A percentile compares a stretch with the other conserved stretches of the same genome.
Conservation (phyloP, 2,329 filamentous ascomycete genomes). For the Rhynchosporium agropyri region DNA sequence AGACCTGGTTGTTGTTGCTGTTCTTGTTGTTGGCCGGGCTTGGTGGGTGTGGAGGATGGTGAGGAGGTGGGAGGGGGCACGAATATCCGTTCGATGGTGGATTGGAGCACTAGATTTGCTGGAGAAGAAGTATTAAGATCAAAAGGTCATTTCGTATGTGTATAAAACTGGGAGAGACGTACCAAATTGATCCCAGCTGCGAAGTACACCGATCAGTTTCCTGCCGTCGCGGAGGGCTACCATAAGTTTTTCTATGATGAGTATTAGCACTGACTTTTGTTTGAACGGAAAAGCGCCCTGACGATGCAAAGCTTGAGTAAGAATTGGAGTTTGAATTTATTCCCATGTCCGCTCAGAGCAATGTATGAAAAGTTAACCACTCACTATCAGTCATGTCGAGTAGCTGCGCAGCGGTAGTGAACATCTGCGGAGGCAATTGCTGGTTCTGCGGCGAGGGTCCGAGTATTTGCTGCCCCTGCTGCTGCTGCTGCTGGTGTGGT, state of each 20-base stretch:
- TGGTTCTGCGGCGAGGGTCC: conserved; percentile 46
- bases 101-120: conserved; percentile 95
- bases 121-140: conserved; percentile 27
- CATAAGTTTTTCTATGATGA: conserved; percentile 81
- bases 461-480: conserved; percentile 22
- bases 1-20: conserved; percentile 50
- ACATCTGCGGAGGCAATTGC: conserved; percentile 91
- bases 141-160: conserved; percentile 9
- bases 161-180: conserved; percentile 45
- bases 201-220: conserved; percentile 88
- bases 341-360: neutral
- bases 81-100: conserved; percentile 88
- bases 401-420: conserved; percentile 94
- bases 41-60: conserved; percentile 45
- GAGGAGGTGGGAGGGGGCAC: conserved; percentile 45
- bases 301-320: too few species aligned
- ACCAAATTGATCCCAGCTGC: conserved; percentile 99
- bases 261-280: neutral
- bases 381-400: conserved; percentile 96
- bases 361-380: conserved; percentile 42
- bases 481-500: conserved; percentile 24
- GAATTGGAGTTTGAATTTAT: too few species aligned
- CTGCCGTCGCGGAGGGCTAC: conserved; percentile 89
- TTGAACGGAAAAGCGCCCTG: neutral
- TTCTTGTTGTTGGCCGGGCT: conserved; percentile 29